Evolutionary conservation across 768 basidiomycete genomes (phyloP).

Genomic region (Calocybe cyanea): DNA sequence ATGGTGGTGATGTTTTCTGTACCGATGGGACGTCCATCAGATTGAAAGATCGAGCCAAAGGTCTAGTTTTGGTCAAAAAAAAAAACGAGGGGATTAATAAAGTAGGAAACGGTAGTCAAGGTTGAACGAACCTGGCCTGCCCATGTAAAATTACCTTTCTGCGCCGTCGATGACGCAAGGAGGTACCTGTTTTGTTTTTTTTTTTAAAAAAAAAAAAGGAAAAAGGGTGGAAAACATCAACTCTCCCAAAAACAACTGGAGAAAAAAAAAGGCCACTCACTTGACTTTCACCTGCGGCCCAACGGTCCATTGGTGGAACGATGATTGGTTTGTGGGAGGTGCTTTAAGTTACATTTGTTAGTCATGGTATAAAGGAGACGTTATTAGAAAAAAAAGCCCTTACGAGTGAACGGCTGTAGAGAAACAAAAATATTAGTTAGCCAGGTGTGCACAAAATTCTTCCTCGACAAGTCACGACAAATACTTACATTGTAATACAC

Average conservation of each 20-base stretch:
- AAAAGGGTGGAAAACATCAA: neutral
- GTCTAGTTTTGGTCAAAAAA: constrained; percentile 34
- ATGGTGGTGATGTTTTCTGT: constrained; percentile 53
- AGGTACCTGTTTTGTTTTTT: constrained; percentile 41
- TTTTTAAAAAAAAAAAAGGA: neutral
- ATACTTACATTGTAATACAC: constrained; percentile 60
- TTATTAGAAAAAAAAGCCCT: constrained; percentile 21
- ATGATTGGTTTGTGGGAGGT: constrained; percentile 42
- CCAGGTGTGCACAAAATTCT: constrained; percentile 22
- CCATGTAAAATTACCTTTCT: constrained; percentile 70
- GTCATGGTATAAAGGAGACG: neutral
- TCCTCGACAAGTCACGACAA: neutral
- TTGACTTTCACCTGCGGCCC: constrained; percentile 31
- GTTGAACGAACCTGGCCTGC: constrained; percentile 67
- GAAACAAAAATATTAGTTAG: constrained; percentile 43
- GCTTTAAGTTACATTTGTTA: constrained; percentile 11
- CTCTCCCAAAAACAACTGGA: too few relatives aligned
- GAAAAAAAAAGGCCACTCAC: too few relatives aligned
- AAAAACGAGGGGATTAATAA: neutral
- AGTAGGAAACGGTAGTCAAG: too few relatives aligned
- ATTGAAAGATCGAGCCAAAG: constrained; percentile 54
- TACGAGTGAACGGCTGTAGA: constrained; percentile 49
- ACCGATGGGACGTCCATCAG: constrained; percentile 67
- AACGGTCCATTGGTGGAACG: constrained; percentile 66
- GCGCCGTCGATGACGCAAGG: constrained; percentile 47